Percentiles rank a stretch among this genome's conserved stretches.
Evolutionary conservation across 1,139 yeast genomes (phyloP).

Genomic region (Kodamaea plutei): DNA sequence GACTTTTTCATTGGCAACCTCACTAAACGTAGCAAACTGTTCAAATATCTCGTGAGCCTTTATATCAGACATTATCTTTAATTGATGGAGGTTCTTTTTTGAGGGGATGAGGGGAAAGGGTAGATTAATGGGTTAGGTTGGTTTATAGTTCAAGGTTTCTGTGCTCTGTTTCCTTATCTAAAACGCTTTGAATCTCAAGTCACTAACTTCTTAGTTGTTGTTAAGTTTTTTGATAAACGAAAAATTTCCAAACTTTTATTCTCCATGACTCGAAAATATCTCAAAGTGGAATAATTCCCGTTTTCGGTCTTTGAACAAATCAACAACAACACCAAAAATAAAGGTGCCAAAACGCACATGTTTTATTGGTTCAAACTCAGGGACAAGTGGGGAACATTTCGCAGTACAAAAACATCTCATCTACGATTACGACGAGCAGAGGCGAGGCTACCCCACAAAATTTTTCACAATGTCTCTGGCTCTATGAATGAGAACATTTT

Average conservation of each 20-base stretch:
- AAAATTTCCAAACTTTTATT: neutral
- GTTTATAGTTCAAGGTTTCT: too few relatives aligned
- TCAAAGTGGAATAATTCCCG: conserved; percentile 1
- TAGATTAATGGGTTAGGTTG: conserved; percentile 1
- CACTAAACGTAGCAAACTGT: conserved; percentile 34
- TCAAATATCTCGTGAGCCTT: conserved; percentile 39
- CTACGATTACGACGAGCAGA: too few relatives aligned
- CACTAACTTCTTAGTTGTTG: too few relatives aligned
- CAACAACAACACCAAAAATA: neutral
- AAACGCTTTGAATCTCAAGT: too few relatives aligned
- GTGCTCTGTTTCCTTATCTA: too few relatives aligned
- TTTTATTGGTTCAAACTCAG: conserved; percentile 4
- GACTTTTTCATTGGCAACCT: conserved; percentile 16
- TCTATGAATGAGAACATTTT: too few relatives aligned
- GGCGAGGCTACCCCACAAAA: too few relatives aligned
- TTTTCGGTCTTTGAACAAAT: conserved; percentile 1
- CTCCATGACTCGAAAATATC: conserved; percentile 1
- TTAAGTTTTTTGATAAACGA: neutral
- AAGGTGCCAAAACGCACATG: conserved; percentile 3
- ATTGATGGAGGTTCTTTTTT: neutral
- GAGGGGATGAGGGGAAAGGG: neutral
- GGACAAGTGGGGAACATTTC: conserved; percentile 4
- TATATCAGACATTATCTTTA: conserved; percentile 16
- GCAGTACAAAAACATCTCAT: too few relatives aligned
- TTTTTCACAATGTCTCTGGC: too few relatives aligned